Evolutionary conservation across 805 yeast species (phyloP).

Genomic region (Cyberlindnera suaveolens): DNA sequence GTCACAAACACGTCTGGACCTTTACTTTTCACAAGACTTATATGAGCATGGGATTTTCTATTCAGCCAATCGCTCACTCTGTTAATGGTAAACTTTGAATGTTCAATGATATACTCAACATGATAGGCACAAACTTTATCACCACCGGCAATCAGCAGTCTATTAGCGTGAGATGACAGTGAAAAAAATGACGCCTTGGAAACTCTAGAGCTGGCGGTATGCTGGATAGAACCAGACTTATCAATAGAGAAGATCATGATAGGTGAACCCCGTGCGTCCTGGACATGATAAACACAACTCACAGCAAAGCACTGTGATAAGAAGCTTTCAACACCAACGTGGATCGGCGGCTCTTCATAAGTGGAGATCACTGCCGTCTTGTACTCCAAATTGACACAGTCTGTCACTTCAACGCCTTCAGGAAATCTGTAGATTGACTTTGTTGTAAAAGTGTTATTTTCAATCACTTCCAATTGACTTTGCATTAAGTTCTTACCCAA

Average conservation of each 20-base stretch:
- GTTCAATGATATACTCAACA: conserved; percentile 29
- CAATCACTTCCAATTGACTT: conserved; percentile 20
- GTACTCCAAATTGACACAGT: conserved; percentile 19
- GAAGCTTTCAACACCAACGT: conserved; percentile 28
- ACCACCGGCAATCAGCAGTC: conserved; percentile 28
- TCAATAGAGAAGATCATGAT: conserved; percentile 30
- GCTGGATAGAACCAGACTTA: conserved; percentile 27
- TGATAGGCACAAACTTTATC: conserved; percentile 25
- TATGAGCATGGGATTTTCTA: conserved; percentile 6
- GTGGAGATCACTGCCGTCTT: conserved; percentile 16
- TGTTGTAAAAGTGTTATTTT: conserved; percentile 20
- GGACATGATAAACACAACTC: conserved; percentile 29
- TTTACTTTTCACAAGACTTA: conserved; percentile 11
- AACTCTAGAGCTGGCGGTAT: conserved; percentile 14
- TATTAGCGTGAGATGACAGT: conserved; percentile 23
- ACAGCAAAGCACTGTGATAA: conserved; percentile 31
- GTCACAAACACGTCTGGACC: conserved; percentile 19
- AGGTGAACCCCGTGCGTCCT: conserved; percentile 25
- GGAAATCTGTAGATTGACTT: conserved; percentile 14
- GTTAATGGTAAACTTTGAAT: conserved; percentile 26
- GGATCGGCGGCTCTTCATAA: conserved; percentile 19
- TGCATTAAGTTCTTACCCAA: conserved; percentile 5
- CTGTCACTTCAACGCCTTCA: conserved; percentile 21
- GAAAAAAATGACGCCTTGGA: conserved; percentile 21
- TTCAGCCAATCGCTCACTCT: conserved; percentile 19